Percentiles rank a stretch among this genome's conserved stretches.
These are phyloP conservation scores for Hemileia vastatrix DNA, from an alignment of 1,284 basidiomycete species.

Conservation along the genomic window DNA sequence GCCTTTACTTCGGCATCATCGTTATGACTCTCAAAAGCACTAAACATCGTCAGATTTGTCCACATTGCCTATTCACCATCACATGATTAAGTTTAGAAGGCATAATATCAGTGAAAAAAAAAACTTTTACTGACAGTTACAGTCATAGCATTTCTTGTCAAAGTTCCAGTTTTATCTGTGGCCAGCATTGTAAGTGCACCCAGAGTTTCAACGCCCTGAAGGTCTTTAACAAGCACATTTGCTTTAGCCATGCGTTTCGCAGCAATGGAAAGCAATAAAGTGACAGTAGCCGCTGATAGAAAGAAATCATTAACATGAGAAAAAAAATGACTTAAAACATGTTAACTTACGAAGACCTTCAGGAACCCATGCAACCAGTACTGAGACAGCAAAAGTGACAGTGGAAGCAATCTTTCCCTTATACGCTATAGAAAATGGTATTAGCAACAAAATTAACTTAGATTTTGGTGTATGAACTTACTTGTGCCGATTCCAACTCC, in stretches of 20 bases:
- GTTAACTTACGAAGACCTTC: constrained; percentile 43
- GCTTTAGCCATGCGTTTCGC: constrained; percentile 62
- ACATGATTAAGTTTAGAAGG: too few species aligned
- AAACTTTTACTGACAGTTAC: constrained; percentile 44
- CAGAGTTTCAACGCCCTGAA: constrained; percentile 62
- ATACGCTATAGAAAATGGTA: constrained; percentile 48
- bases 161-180: constrained; percentile 65
- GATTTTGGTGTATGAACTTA: not conserved
- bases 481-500: constrained; percentile 55
- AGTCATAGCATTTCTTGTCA: constrained; percentile 65
- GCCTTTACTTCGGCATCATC: constrained; percentile 51
- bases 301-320: too few species aligned
- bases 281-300: constrained; percentile 53
- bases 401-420: constrained; percentile 55
- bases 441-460: not conserved
- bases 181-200: constrained; percentile 53
- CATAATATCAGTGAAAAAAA: too few species aligned
- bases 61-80: constrained; percentile 9
- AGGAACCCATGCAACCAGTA: constrained; percentile 62
- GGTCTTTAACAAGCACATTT: constrained; percentile 60
- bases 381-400: constrained; percentile 59
- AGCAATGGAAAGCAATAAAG: constrained; percentile 59
- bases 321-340: too few species aligned
- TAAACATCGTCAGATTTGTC: constrained; percentile 7
- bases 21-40: constrained; percentile 53